Evolutionary conservation across 2,329 filamentous ascomycete genomes (phyloP).

Genomic region (Rhexocercosporidium sp.): DNA sequence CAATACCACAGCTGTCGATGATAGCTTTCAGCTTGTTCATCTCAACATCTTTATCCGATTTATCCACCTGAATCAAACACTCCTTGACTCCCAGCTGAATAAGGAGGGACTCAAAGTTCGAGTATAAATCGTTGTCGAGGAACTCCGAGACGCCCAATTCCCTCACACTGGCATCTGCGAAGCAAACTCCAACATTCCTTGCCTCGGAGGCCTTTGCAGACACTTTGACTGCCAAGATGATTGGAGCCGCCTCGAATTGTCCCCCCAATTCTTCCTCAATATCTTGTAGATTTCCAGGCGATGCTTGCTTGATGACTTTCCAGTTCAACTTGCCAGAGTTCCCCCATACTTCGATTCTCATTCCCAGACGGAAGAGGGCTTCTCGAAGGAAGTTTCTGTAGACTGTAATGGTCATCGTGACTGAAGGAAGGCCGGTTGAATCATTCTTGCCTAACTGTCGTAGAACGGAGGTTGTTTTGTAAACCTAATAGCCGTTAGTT

Average conservation of each 20-base stretch:
- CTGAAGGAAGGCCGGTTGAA: conserved; percentile 84
- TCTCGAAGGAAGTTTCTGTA: conserved; percentile 96
- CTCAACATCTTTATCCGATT: conserved; percentile 83
- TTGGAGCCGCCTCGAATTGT: conserved; percentile 86
- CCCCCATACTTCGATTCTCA: conserved; percentile 89
- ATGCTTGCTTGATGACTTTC: conserved; percentile 91
- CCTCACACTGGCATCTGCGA: conserved; percentile 94
- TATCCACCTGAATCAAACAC: conserved; percentile 83
- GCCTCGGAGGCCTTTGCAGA: conserved; percentile 86
- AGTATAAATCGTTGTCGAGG: conserved; percentile 97
- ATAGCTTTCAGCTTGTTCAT: conserved; percentile 86
- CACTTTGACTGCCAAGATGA: conserved; percentile 94
- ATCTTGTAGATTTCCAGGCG: conserved; percentile 94
- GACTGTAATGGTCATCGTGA: conserved; percentile 93
- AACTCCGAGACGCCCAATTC: conserved; percentile 98
- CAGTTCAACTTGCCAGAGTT: conserved; percentile 83
- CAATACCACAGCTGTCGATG: conserved; percentile 89
- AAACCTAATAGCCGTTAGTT: conserved; percentile 62
- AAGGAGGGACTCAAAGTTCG: conserved; percentile 94
- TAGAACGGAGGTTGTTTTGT: conserved; percentile 96
- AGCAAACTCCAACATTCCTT: conserved; percentile 90
- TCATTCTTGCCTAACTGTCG: conserved; percentile 86
- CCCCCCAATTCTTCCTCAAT: conserved; percentile 96
- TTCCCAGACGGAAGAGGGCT: conserved; percentile 88
- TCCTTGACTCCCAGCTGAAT: conserved; percentile 97